These are phyloP conservation scores for Podaxis rugospora DNA, from an alignment of 768 basidiomycete genomes.

Conservation along the genomic window DNA sequence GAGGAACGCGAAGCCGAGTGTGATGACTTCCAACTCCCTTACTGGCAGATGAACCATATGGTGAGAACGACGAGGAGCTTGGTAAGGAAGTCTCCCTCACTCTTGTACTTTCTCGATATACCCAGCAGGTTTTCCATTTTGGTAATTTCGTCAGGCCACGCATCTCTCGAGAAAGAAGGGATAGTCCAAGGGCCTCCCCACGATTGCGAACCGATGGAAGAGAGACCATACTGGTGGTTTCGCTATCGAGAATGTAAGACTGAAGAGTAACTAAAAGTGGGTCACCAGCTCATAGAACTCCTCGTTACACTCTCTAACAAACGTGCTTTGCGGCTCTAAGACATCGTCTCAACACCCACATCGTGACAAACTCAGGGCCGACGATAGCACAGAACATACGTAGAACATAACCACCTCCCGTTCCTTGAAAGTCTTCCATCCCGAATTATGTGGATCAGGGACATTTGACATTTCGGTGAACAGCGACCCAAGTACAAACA, in stretches of 20 bases:
- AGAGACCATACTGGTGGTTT: background rate
- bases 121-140: background rate
- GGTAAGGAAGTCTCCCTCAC: conserved; percentile 20
- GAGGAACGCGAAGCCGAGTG: background rate
- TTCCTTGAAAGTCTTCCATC: background rate
- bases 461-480: background rate
- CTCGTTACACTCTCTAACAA: background rate
- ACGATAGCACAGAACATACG: background rate
- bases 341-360: background rate
- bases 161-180: no score
- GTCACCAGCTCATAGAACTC: background rate
- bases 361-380: no score
- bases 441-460: background rate
- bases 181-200: background rate
- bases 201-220: no score
- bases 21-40: conserved; percentile 4
- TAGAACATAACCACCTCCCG: background rate
- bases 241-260: background rate
- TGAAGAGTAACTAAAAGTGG: no score
- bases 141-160: background rate
- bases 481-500: no score
- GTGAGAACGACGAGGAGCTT: conserved; percentile 18
- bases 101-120: conserved; percentile 10
- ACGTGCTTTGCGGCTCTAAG: background rate
- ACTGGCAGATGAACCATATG: conserved; percentile 15